A percentile compares a stretch with the other conserved stretches of the same genome.
Evolutionary conservation across 2,329 filamentous ascomycete species (phyloP).

Genomic region (Aspergillus puulaauensis): DNA sequence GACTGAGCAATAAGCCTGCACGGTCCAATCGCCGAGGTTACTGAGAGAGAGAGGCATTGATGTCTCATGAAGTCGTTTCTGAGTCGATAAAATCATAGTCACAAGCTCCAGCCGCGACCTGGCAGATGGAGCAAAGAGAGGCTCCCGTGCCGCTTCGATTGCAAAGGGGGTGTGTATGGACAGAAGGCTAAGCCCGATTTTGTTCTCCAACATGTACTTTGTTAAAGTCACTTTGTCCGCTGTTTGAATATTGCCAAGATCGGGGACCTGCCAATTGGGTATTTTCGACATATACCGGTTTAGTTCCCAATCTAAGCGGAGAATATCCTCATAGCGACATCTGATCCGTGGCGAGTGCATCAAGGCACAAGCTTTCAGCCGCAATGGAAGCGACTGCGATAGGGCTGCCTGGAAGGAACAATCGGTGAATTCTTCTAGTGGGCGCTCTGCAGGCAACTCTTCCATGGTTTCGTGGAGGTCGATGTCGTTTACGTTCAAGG

Average conservation of each 20-base stretch:
- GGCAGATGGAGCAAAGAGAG: constrained; percentile 36
- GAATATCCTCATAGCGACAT: constrained; percentile 42
- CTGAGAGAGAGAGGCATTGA: constrained; percentile 34
- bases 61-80: constrained; percentile 33
- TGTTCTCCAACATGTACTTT: constrained; percentile 35
- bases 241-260: constrained; percentile 19
- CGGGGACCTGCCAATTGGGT: constrained; percentile 29
- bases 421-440: constrained; percentile 36
- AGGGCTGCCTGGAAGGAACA: constrained; percentile 35
- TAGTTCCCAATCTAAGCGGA: constrained; percentile 40
- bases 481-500: constrained; percentile 53
- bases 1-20: constrained; percentile 38
- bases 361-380: constrained; percentile 32
- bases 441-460: constrained; percentile 29
- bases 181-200: constrained; percentile 36
- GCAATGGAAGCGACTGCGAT: constrained; percentile 29
- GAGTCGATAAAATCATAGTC: constrained; percentile 37
- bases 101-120: constrained; percentile 38
- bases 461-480: constrained; percentile 42
- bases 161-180: constrained; percentile 41
- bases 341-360: constrained; percentile 39
- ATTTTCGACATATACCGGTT: constrained; percentile 34
- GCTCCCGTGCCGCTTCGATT: constrained; percentile 32
- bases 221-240: constrained; percentile 32
- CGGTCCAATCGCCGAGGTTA: constrained; percentile 36